Evolutionary conservation across 2,329 filamentous ascomycete species (phyloP).

Genomic region (Alternaria arbusti): DNA sequence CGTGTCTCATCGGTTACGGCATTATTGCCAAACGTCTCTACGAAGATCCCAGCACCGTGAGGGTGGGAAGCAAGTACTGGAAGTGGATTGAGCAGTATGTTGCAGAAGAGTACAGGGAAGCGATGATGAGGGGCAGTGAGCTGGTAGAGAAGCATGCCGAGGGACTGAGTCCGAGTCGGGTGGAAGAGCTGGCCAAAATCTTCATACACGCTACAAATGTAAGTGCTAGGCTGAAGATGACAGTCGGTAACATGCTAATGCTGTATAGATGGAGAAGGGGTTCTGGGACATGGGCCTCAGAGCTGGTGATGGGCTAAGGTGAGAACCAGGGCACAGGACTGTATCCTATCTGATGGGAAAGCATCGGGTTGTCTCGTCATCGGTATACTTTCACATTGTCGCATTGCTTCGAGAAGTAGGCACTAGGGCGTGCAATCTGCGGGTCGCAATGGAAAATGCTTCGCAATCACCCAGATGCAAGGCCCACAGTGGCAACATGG

Average conservation of each 20-base stretch:
- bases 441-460: not conserved
- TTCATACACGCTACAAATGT: slow-evolving; percentile 89
- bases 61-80: slow-evolving; percentile 78
- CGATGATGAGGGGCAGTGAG: slow-evolving; percentile 72
- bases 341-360: not conserved
- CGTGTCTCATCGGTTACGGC: slow-evolving; percentile 89
- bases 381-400: not conserved
- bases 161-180: slow-evolving; percentile 73
- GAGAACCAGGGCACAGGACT: not conserved
- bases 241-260: slow-evolving; percentile 15
- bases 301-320: slow-evolving; percentile 1
- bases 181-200: slow-evolving; percentile 83
- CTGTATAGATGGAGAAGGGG: slow-evolving; percentile 69
- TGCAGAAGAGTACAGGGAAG: slow-evolving; percentile 76
- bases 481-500: slow-evolving; percentile 7
- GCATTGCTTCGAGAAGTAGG: not conserved
- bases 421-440: not conserved
- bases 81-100: slow-evolving; percentile 91
- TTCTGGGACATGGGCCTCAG: slow-evolving; percentile 75
- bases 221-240: slow-evolving; percentile 34
- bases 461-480: not conserved
- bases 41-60: slow-evolving; percentile 64
- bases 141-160: slow-evolving; percentile 77
- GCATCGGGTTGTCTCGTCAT: not conserved
- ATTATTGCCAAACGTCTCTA: slow-evolving; percentile 76